Conservation (phyloP, 1,139 yeast genomes). For the Zygotorulaspora mrakii region DNA sequence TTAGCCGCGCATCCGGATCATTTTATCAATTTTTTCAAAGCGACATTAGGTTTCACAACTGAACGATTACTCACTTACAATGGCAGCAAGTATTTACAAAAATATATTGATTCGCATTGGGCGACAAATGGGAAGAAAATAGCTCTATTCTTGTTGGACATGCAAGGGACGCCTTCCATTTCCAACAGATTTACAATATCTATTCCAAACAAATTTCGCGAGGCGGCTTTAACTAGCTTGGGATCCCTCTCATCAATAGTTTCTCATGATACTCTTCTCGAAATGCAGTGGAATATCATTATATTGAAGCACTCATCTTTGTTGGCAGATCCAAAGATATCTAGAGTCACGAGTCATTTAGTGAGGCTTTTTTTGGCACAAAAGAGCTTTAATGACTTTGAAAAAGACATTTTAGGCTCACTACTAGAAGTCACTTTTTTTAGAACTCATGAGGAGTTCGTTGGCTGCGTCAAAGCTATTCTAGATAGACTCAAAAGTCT, state of each 20-base stretch:
- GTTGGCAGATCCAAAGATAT: slow-evolving; percentile 9
- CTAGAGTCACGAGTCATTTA: slow-evolving; percentile 14
- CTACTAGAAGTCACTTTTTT: slow-evolving; percentile 15
- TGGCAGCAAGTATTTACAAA: slow-evolving; percentile 48
- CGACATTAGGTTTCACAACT: slow-evolving; percentile 43
- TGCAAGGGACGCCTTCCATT: slow-evolving; percentile 27
- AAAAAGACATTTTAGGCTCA: slow-evolving; percentile 30
- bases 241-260: background rate
- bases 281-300: slow-evolving; percentile 37
- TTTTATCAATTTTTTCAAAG: slow-evolving; percentile 49
- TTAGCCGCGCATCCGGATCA: slow-evolving; percentile 36
- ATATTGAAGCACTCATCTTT: slow-evolving; percentile 21
- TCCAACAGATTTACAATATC: slow-evolving; percentile 17
- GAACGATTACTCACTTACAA: slow-evolving; percentile 47
- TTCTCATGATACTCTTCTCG: slow-evolving; percentile 29
- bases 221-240: slow-evolving; percentile 9
- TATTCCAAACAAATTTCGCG: slow-evolving; percentile 23
- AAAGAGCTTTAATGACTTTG: slow-evolving; percentile 20
- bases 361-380: slow-evolving; percentile 10
- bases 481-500: slow-evolving; percentile 14
- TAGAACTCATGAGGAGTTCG: slow-evolving; percentile 6
- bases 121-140: slow-evolving; percentile 38
- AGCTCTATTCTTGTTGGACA: slow-evolving; percentile 45
- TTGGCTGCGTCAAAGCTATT: slow-evolving; percentile 9
- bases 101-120: slow-evolving; percentile 45